Evolutionary conservation across 305 asterid genomes (phyloP).

Genomic region (Fraxinus latifolia): DNA sequence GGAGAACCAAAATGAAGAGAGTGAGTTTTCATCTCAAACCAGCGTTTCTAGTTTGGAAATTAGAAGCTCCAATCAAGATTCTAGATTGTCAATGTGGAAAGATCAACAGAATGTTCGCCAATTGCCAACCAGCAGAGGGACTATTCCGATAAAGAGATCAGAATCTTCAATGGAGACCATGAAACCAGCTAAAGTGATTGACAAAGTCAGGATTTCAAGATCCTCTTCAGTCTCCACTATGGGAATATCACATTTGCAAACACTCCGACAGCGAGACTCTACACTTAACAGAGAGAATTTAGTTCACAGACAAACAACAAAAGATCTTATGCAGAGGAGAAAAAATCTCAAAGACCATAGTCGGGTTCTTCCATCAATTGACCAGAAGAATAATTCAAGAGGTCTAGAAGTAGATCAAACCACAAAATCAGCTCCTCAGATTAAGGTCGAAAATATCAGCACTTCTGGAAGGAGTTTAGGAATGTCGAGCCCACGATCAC

Average conservation of each 20-base stretch:
- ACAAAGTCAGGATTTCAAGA: conserved; percentile 30
- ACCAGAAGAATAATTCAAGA: conserved; percentile 33
- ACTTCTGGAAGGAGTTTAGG: conserved; percentile 43
- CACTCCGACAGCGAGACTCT: conserved; percentile 29
- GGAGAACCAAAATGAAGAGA: conserved; percentile 44
- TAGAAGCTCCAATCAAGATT: conserved; percentile 26
- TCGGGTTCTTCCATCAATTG: conserved; percentile 28
- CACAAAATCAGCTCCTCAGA: conserved; percentile 32
- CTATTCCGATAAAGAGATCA: conserved; percentile 34
- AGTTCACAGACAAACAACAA: conserved; percentile 34
- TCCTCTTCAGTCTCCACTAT: conserved; percentile 23
- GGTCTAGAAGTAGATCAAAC: conserved; percentile 28
- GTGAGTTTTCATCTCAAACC: conserved; percentile 34
- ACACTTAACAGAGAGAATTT: conserved; percentile 34
- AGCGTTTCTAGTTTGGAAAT: conserved; percentile 27
- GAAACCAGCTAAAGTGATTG: conserved; percentile 43
- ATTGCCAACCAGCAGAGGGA: conserved; percentile 36
- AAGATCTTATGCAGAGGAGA: conserved; percentile 38
- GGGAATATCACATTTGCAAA: conserved; percentile 35
- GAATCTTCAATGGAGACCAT: conserved; percentile 40
- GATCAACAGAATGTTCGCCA: conserved; percentile 24
- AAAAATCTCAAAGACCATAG: conserved; percentile 33
- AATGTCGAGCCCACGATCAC: conserved; percentile 54
- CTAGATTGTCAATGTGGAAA: conserved; percentile 28
- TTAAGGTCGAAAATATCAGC: conserved; percentile 39